Evolutionary conservation across 306 rosid genomes (phyloP), one percentile per base, ranked within the genome.

Genomic region (Prunus fruticosa): DNA sequence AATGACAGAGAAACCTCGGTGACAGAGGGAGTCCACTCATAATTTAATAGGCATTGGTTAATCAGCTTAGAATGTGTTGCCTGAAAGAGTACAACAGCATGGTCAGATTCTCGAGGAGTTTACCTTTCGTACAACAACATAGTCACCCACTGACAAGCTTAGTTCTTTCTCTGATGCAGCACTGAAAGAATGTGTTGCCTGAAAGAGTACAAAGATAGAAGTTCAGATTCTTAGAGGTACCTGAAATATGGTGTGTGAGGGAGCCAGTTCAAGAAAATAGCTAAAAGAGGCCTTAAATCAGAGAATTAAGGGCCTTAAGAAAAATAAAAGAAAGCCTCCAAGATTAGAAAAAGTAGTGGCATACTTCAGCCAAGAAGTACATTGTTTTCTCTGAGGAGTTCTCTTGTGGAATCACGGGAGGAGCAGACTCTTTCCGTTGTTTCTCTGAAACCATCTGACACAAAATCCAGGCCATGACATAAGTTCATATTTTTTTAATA

Each of bases 391-490:
- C 87, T 5, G 92, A 72, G 85, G 85, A 83, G 66, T 85, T 92
- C 69, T 88, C 92, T 16, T 87, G 70, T 19, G 87, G 76, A 80
- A 81, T 79, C 72, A 88, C 69, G 45, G 99, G 99, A 81, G 97
- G 99, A 72, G 96, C 99, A 49, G 99, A 95, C 78, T 92, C 97
- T 86, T 92, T 95, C 85, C 91, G 88, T 82, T 95, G 99, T 84
- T 93, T 95, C 81, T 95, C 99, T 47, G 96, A 81, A 81, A 95
- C 97, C 87, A 95, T 84, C 99, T 92, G 93, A 81, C 54, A 74
- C 67, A 83, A 77, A 77, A 58, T 61, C 74, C 82, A 82, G 74
- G 63, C 45, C 52, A 71, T 67, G 47, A 28, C 76, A 83, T 78
- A 65, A 85, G 78, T 68, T 60, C 5, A 38, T 50, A 67, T 58